Percentiles rank a stretch among this genome's conserved stretches.
Conservation (phyloP, 129 eudicot species). For the Logfia minima region DNA sequence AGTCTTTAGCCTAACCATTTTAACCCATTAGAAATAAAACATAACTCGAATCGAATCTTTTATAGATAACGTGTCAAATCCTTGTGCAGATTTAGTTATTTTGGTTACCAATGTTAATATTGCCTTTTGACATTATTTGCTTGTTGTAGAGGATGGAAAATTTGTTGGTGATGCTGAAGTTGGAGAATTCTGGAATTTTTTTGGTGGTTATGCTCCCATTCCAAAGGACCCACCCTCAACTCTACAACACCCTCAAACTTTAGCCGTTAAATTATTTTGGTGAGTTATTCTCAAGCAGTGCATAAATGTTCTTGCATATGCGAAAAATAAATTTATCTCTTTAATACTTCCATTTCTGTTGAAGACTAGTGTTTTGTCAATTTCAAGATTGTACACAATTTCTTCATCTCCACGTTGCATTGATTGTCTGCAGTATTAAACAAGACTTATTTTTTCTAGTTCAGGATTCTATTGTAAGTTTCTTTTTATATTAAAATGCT, state of each 20-base stretch:
- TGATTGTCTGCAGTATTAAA: background rate
- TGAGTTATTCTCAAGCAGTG: conserved; percentile 31
- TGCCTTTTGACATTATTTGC: conserved; percentile 4
- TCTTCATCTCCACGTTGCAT: background rate
- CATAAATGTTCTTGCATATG: background rate
- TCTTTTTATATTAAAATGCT: background rate
- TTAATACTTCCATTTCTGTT: background rate
- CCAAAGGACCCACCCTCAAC: conserved; percentile 48
- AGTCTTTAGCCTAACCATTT: background rate
- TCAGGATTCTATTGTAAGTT: conserved; percentile 10
- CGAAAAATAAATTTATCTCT: background rate
- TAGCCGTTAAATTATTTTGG: conserved; percentile 53
- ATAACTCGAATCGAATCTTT: background rate
- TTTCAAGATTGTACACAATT: background rate
- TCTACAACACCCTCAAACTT: conserved; percentile 35
- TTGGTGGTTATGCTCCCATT: conserved; percentile 86
- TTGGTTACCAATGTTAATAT: background rate
- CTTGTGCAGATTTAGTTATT: background rate
- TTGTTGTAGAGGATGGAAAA: conserved; percentile 68
- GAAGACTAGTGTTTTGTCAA: background rate
- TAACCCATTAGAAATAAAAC: background rate
- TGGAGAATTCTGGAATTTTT: conserved; percentile 81
- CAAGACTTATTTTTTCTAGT: background rate
- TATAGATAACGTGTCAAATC: background rate
- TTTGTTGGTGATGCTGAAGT: conserved; percentile 80